These are phyloP conservation scores for Pseudogymnoascus sp. DNA, from an alignment of 2,329 filamentous ascomycete genomes.

Conservation along the genomic window DNA sequence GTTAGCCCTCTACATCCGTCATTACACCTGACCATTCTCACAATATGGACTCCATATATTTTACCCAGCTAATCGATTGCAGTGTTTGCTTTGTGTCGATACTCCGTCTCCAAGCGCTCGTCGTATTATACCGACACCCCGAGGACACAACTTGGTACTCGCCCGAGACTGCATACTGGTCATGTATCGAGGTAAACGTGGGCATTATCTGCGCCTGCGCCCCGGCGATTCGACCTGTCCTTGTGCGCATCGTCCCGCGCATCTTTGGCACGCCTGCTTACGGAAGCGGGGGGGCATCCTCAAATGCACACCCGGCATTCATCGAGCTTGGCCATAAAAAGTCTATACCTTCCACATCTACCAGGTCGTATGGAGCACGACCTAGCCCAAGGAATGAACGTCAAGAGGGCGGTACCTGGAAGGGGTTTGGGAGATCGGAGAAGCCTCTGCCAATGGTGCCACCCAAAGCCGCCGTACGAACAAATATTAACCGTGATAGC, in stretches of 20 bases:
- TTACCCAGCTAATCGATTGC: neutral
- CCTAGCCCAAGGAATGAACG: neutral
- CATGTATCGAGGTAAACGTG: conserved; percentile 20
- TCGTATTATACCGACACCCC: conserved; percentile 8
- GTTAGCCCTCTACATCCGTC: neutral
- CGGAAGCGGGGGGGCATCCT: neutral
- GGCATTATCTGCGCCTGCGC: conserved; percentile 24
- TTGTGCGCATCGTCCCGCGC: conserved; percentile 17
- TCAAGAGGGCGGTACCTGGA: neutral
- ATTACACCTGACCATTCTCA: neutral
- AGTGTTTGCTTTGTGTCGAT: conserved; percentile 22
- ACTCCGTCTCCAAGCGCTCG: conserved; percentile 20
- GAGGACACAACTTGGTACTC: neutral
- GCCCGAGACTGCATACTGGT: conserved; percentile 17
- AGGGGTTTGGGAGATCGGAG: neutral
- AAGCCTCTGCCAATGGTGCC: neutral
- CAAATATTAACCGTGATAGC: neutral
- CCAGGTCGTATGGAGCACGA: neutral
- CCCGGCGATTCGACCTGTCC: conserved; percentile 19
- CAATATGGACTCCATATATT: neutral
- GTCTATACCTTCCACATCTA: neutral
- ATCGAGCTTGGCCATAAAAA: neutral
- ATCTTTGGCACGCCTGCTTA: conserved; percentile 13
- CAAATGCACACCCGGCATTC: neutral
- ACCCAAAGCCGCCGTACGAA: neutral